Evolutionary conservation across 768 basidiomycete genomes (phyloP).

Genomic region (Candolleomyces aberdarensis): DNA sequence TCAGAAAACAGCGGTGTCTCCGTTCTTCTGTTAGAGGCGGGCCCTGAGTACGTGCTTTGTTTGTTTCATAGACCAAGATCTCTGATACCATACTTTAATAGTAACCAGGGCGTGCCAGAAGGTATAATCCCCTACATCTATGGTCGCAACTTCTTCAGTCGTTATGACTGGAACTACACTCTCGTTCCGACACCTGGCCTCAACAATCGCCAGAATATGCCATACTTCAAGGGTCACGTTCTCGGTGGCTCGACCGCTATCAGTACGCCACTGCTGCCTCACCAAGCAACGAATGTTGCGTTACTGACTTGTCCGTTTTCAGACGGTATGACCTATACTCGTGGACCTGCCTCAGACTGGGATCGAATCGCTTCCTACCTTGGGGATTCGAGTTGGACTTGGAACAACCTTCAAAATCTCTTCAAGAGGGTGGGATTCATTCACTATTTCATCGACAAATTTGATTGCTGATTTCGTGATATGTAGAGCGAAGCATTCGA

Average conservation of each 20-base stretch:
- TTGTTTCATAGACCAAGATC: not conserved
- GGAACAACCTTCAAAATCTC: not conserved
- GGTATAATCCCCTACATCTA: constrained; percentile 13
- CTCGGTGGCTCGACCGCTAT: constrained; percentile 29
- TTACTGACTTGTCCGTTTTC: not conserved
- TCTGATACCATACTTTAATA: not conserved
- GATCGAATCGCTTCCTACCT: not conserved
- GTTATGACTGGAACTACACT: constrained; percentile 31
- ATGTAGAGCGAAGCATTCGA: not conserved
- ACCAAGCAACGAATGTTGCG: not conserved
- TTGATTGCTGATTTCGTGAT: no score
- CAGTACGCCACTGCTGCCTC: constrained; percentile 19
- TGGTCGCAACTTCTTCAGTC: not conserved
- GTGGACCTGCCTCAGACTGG: not conserved
- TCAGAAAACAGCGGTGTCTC: constrained; percentile 19
- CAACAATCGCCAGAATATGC: constrained; percentile 16
- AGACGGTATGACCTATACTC: not conserved
- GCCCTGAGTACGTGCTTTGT: constrained; percentile 17
- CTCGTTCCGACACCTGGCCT: constrained; percentile 23
- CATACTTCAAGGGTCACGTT: constrained; percentile 24
- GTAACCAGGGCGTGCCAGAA: constrained; percentile 14
- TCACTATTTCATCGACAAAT: not conserved
- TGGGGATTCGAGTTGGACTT: not conserved
- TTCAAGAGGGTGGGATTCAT: not conserved
- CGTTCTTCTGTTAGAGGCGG: constrained; percentile 29